phyloP scores from a whole-genome alignment of 1,284 basidiomycete species.

The Boletus calvinii region DNA sequence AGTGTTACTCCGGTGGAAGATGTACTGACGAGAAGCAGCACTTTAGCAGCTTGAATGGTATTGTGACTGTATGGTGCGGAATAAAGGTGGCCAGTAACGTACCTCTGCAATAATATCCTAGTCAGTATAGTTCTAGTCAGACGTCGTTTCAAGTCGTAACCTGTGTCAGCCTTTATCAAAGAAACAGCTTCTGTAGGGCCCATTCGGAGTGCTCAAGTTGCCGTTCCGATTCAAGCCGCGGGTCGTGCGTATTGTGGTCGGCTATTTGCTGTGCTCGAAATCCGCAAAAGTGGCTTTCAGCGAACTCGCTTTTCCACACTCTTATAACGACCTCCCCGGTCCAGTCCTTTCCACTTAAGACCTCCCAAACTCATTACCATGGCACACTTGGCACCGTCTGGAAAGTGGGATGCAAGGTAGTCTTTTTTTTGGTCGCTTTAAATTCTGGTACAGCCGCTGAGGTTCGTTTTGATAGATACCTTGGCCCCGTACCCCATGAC shows the following conservation, averaged over 20 bases:
- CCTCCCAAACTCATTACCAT: slow-evolving; percentile 14
- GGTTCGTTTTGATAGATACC: slow-evolving; percentile 41
- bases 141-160: neutral
- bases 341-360: neutral
- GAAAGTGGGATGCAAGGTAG: slow-evolving; percentile 73
- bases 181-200: too few relatives aligned
- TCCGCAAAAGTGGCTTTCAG: too few relatives aligned
- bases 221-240: slow-evolving; percentile 13
- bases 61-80: too few relatives aligned
- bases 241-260: slow-evolving; percentile 3
- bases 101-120: too few relatives aligned
- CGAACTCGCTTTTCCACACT: neutral
- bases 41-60: too few relatives aligned
- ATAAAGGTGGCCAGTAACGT: too few relatives aligned
- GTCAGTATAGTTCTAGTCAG: too few relatives aligned
- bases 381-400: slow-evolving; percentile 36
- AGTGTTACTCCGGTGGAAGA: neutral
- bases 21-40: too few relatives aligned
- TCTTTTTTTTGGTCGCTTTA: neutral
- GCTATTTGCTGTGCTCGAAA: slow-evolving; percentile 12
- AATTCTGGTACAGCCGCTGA: too few relatives aligned
- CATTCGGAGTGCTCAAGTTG: neutral
- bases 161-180: too few relatives aligned
- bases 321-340: neutral
- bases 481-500: slow-evolving; percentile 75